phyloP scores from a whole-genome alignment of 352 stramenopile genomes.

The Phytophthora cajani region DNA sequence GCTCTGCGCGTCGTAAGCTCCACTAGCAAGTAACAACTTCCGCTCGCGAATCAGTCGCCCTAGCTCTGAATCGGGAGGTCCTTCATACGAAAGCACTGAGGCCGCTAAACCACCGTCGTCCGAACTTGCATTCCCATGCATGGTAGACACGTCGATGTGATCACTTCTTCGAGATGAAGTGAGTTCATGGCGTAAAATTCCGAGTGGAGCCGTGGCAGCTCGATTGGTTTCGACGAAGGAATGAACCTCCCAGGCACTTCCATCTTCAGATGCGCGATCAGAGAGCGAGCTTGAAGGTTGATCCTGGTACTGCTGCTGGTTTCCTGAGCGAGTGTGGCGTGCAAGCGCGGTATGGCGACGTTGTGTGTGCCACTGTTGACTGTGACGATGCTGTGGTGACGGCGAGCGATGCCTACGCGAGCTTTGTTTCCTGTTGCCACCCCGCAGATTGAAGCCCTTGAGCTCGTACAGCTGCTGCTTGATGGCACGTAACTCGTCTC shows the following conservation, averaged over 20 bases:
- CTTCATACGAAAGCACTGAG: constrained; percentile 3
- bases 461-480: constrained; percentile 85
- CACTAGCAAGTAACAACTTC: constrained; percentile 64
- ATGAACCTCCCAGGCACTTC: constrained; percentile 13
- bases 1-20: constrained; percentile 65
- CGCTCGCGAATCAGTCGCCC: constrained; percentile 58
- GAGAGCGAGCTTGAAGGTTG: constrained; percentile 14
- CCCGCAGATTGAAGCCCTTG: constrained; percentile 51
- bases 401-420: constrained; percentile 13
- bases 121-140: not conserved
- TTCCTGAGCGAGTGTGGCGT: constrained; percentile 12
- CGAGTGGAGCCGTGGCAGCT: not conserved
- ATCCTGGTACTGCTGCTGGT: not conserved
- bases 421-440: not conserved
- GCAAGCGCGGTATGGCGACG: constrained; percentile 13
- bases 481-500: constrained; percentile 80
- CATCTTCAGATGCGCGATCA: constrained; percentile 17
- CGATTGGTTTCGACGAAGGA: constrained; percentile 19
- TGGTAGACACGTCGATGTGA: not conserved
- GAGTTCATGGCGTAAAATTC: not conserved
- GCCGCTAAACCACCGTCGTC: constrained; percentile 1
- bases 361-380: constrained; percentile 20
- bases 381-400: constrained; percentile 11
- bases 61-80: constrained; percentile 37
- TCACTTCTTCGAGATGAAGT: constrained; percentile 6